phyloP scores from a whole-genome alignment of 1,284 basidiomycete species.

The Irpex rosettiformis region DNA sequence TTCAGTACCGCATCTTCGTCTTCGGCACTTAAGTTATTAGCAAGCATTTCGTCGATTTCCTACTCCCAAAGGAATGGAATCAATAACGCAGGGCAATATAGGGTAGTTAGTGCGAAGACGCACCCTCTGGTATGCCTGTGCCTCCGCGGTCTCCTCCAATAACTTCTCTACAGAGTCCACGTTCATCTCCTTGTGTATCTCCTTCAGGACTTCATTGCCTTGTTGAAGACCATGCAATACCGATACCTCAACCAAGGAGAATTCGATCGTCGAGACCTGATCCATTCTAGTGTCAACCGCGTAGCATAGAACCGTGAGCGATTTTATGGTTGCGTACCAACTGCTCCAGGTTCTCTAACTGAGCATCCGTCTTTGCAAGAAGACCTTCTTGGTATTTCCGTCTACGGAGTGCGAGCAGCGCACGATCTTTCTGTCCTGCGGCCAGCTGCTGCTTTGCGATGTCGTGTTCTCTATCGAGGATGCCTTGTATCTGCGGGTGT shows the following conservation, averaged over 20 bases:
- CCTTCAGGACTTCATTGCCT: constrained; percentile 89
- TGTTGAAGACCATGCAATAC: constrained; percentile 91
- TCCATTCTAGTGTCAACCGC: not conserved
- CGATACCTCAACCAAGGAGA: constrained; percentile 90
- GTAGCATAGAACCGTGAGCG: not conserved
- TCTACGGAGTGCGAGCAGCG: constrained; percentile 81
- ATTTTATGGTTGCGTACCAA: constrained; percentile 53
- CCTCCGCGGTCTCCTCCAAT: constrained; percentile 90
- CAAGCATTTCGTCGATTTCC: constrained; percentile 91
- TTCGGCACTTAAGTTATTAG: constrained; percentile 78
- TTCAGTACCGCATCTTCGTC: constrained; percentile 93
- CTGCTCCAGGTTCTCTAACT: constrained; percentile 88
- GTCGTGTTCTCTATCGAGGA: constrained; percentile 85
- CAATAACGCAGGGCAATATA: not conserved
- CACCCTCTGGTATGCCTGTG: constrained; percentile 87
- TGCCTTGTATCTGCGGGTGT: constrained; percentile 72
- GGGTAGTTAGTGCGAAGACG: constrained; percentile 22
- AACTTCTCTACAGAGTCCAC: constrained; percentile 91
- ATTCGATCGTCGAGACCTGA: constrained; percentile 94
- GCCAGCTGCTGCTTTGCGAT: constrained; percentile 85
- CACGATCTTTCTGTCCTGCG: constrained; percentile 82
- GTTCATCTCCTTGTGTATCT: constrained; percentile 93
- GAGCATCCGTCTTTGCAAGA: constrained; percentile 84
- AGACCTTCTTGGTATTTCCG: constrained; percentile 93
- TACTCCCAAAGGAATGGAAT: constrained; percentile 10